Percentiles rank a stretch among this genome's conserved stretches.
phyloP scores from a whole-genome alignment of 2,329 filamentous ascomycete genomes.

The Pseudonectria buxi region DNA sequence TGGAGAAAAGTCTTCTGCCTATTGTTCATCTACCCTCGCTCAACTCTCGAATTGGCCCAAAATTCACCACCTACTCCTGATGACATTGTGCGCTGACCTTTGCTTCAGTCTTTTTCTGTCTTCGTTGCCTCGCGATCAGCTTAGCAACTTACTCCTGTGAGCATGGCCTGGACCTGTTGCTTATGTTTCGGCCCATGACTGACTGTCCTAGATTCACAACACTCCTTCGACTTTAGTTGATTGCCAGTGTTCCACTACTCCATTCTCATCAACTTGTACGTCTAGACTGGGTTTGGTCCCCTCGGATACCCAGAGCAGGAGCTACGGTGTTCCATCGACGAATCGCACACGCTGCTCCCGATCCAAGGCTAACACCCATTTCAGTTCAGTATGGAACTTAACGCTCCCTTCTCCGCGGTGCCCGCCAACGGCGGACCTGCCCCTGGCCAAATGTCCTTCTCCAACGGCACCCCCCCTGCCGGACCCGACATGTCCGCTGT shows the following conservation, averaged over 20 bases:
- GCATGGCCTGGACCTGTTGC: background rate
- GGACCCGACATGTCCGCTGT: constrained; percentile 28
- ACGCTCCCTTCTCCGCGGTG: constrained; percentile 24
- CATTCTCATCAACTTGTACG: constrained; percentile 11
- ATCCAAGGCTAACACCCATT: constrained; percentile 4
- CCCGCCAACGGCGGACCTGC: constrained; percentile 26
- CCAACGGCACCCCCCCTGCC: constrained; percentile 34
- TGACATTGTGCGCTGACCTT: constrained; percentile 2
- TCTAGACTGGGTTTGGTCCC: background rate
- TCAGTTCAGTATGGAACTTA: constrained; percentile 27
- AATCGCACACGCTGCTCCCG: too few relatives aligned
- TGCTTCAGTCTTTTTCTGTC: constrained; percentile 5
- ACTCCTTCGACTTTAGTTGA: constrained; percentile 10
- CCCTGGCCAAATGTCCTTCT: constrained; percentile 29
- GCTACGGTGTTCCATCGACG: too few relatives aligned
- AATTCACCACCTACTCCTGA: too few relatives aligned
- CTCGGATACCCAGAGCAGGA: too few relatives aligned
- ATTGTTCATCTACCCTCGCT: too few relatives aligned
- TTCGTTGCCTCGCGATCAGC: constrained; percentile 16
- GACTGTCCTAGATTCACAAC: constrained; percentile 8
- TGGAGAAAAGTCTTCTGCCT: too few relatives aligned
- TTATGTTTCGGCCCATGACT: background rate
- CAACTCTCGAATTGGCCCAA: too few relatives aligned
- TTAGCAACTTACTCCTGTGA: constrained; percentile 13
- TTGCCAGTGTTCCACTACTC: constrained; percentile 13